phyloP scores from a whole-genome alignment of 2,329 filamentous ascomycete species.

The Penicillium decumbens region DNA sequence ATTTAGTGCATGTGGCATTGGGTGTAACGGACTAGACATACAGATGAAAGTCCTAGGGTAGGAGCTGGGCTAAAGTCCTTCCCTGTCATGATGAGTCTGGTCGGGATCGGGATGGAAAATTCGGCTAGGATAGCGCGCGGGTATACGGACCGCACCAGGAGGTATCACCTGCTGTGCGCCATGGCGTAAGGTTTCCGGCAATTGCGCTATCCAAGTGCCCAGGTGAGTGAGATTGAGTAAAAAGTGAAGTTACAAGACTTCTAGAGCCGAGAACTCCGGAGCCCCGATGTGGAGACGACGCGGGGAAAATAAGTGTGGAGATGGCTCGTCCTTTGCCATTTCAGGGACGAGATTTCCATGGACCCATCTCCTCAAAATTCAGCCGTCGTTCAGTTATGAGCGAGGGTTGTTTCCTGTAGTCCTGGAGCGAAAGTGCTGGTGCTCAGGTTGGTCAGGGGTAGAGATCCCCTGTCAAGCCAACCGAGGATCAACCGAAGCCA shows the following conservation, averaged over 20 bases:
- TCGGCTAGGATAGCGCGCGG: background rate
- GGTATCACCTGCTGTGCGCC: background rate
- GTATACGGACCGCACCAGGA: background rate
- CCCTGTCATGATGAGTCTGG: background rate
- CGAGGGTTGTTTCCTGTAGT: too few species aligned
- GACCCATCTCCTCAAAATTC: too few species aligned
- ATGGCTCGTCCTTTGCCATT: background rate
- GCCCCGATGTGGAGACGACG: background rate
- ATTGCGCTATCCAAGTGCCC: background rate
- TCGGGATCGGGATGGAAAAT: background rate
- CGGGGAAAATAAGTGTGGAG: conserved; percentile 7
- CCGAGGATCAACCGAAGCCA: too few species aligned
- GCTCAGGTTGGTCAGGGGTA: too few species aligned
- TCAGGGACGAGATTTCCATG: background rate
- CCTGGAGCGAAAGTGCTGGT: too few species aligned
- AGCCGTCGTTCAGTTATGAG: too few species aligned
- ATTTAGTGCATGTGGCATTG: background rate
- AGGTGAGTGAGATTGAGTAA: background rate
- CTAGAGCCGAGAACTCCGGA: background rate
- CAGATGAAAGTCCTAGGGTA: background rate
- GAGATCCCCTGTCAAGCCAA: too few species aligned
- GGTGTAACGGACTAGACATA: background rate
- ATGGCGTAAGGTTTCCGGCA: background rate
- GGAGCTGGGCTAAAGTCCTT: background rate
- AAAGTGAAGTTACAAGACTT: background rate